phyloP scores from a whole-genome alignment of 1,284 basidiomycete species.

The Tranzscheliella williamsii region DNA sequence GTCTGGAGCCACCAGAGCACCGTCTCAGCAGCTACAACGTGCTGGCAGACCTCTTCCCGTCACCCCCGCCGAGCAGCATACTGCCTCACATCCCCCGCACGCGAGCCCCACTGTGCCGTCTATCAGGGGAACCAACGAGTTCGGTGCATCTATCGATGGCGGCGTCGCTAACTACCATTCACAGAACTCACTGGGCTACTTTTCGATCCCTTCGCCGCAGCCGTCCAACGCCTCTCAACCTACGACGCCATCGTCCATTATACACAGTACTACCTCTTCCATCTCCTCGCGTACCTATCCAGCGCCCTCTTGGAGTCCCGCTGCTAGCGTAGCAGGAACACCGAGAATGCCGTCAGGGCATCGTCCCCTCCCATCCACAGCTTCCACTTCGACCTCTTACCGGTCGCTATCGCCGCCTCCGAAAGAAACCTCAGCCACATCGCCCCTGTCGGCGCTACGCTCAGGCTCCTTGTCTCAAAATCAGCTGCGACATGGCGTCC shows the following conservation, averaged over 20 bases:
- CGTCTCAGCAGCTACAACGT: no score
- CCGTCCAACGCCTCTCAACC: constrained; percentile 21
- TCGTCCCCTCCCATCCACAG: constrained; percentile 24
- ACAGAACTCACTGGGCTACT: no score
- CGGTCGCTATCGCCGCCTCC: constrained; percentile 29
- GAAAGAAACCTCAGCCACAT: constrained; percentile 6
- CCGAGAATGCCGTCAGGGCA: constrained; percentile 18
- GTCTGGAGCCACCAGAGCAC: no score
- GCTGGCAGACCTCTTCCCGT: no score
- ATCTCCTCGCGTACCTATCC: constrained; percentile 11
- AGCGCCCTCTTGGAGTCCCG: constrained; percentile 26
- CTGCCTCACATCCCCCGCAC: no score
- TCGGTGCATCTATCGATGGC: no score
- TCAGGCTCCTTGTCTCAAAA: no score
- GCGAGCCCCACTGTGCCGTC: no score
- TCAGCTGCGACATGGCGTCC: no score
- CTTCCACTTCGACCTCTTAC: constrained; percentile 5
- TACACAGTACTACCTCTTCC: constrained; percentile 8
- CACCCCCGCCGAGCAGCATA: no score
- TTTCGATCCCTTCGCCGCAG: constrained; percentile 14
- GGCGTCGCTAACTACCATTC: no score
- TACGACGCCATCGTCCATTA: constrained; percentile 9
- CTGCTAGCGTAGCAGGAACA: constrained; percentile 14
- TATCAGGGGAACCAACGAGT: no score
- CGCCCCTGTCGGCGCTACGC: constrained; percentile 26